Evolutionary conservation across 805 yeast genomes (phyloP).

Genomic region (Myxozyma mucilagina): DNA sequence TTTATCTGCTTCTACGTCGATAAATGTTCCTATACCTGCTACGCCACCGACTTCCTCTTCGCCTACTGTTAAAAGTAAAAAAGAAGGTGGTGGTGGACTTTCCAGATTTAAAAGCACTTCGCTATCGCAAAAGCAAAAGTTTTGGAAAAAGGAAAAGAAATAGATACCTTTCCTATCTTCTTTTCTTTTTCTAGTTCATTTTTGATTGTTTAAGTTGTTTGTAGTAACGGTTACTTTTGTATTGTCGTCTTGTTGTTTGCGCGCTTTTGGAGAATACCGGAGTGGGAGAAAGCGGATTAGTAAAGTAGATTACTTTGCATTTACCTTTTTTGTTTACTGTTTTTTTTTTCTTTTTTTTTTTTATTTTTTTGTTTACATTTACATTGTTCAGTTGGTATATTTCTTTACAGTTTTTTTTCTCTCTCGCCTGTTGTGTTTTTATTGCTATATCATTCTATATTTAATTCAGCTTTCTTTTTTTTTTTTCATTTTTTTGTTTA

Average conservation of each 20-base stretch:
- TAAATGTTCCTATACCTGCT: not conserved
- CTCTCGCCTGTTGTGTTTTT: not conserved
- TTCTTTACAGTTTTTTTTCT: not conserved
- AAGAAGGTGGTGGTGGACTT: constrained; percentile 24
- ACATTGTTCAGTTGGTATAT: not conserved
- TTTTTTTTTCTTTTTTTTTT: not conserved
- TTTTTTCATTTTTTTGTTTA: not conserved
- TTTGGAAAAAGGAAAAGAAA: constrained; percentile 22
- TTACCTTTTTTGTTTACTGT: not conserved
- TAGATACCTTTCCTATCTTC: too few species aligned
- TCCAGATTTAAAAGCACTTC: constrained; percentile 24
- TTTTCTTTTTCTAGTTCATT: not conserved
- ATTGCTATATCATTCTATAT: too few species aligned
- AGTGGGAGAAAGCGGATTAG: not conserved
- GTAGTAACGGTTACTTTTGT: not conserved
- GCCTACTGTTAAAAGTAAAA: constrained; percentile 19
- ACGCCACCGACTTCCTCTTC: not conserved
- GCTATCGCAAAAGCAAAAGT: constrained; percentile 20
- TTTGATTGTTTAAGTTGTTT: not conserved
- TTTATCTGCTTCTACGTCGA: not conserved
- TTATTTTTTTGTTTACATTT: not conserved
- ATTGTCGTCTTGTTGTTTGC: not conserved
- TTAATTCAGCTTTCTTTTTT: not conserved
- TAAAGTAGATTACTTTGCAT: not conserved
- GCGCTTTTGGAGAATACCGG: too few species aligned